Evolutionary conservation across 2,329 filamentous ascomycete genomes (phyloP).

Genomic region (Colletotrichum abscissum): DNA sequence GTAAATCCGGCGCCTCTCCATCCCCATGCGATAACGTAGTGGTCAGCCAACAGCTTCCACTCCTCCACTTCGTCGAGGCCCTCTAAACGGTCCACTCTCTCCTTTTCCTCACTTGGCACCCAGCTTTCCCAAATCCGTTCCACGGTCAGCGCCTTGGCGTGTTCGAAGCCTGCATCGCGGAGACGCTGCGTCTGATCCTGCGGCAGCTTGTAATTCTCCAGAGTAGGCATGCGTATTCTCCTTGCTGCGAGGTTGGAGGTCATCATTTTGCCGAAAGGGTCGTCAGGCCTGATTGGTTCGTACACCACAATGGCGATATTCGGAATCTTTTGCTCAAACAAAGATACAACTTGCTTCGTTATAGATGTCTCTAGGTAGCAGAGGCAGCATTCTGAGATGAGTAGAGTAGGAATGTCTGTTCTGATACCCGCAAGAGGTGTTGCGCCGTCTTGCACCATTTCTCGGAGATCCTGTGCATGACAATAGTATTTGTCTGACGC

Average conservation of each 20-base stretch:
- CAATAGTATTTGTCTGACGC: conserved; percentile 60
- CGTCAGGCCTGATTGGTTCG: conserved; percentile 86
- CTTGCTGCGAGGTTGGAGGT: conserved; percentile 86
- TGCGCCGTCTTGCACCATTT: conserved; percentile 53
- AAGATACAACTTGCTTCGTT: conserved; percentile 72
- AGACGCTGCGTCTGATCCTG: conserved; percentile 77
- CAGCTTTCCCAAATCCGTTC: conserved; percentile 79
- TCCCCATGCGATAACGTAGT: conserved; percentile 93
- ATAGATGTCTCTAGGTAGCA: conserved; percentile 81
- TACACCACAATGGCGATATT: conserved; percentile 77
- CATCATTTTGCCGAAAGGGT: conserved; percentile 94
- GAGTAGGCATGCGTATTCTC: conserved; percentile 85
- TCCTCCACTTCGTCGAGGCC: conserved; percentile 97
- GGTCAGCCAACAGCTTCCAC: conserved; percentile 85
- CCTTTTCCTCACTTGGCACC: conserved; percentile 78
- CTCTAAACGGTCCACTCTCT: conserved; percentile 82
- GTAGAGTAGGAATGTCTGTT: conserved; percentile 77
- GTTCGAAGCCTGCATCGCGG: conserved; percentile 71
- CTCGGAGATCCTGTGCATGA: conserved; percentile 78
- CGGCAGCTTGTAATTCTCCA: conserved; percentile 77
- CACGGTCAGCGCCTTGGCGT: conserved; percentile 56
- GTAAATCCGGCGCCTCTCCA: conserved; percentile 69
- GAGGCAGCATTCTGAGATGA: conserved; percentile 95
- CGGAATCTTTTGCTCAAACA: conserved; percentile 67
- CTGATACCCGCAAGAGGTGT: conserved; percentile 52